phyloP scores from a whole-genome alignment of 192 early-diverging fungal species.

The Spinellus fusiger region DNA sequence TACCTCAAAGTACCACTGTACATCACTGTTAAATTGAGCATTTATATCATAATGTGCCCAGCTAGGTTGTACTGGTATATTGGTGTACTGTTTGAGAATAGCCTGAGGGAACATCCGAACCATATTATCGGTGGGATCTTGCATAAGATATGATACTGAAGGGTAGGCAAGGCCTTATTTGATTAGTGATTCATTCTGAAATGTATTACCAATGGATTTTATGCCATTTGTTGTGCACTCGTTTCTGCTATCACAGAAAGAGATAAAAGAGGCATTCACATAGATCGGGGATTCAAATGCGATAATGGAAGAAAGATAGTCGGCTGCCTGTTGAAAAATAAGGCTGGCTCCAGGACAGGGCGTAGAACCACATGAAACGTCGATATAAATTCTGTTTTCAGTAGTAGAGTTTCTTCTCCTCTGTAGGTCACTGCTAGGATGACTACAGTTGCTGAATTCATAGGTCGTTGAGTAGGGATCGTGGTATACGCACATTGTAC shows the following conservation, averaged over 20 bases:
- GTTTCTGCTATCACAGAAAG: conserved; percentile 22
- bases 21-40: conserved; percentile 30
- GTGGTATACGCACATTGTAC: not conserved
- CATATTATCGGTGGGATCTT: conserved; percentile 24
- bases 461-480: not conserved
- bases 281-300: conserved; percentile 17
- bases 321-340: conserved; percentile 14
- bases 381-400: not conserved
- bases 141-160: conserved; percentile 23
- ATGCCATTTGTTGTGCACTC: conserved; percentile 9
- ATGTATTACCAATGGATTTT: conserved; percentile 11
- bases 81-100: conserved; percentile 33
- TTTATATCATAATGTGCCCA: conserved; percentile 31
- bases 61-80: not conserved
- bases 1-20: conserved; percentile 29
- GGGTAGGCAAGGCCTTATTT: conserved; percentile 30
- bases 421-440: not conserved
- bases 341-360: conserved; percentile 15
- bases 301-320: conserved; percentile 27
- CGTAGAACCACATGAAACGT: not conserved
- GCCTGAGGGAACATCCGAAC: conserved; percentile 36
- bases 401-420: no score
- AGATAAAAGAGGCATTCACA: conserved; percentile 31
- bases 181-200: not conserved
- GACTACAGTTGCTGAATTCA: not conserved